Conservation (phyloP, 1,139 yeast genomes). For the Kodamaea sp. region DNA sequence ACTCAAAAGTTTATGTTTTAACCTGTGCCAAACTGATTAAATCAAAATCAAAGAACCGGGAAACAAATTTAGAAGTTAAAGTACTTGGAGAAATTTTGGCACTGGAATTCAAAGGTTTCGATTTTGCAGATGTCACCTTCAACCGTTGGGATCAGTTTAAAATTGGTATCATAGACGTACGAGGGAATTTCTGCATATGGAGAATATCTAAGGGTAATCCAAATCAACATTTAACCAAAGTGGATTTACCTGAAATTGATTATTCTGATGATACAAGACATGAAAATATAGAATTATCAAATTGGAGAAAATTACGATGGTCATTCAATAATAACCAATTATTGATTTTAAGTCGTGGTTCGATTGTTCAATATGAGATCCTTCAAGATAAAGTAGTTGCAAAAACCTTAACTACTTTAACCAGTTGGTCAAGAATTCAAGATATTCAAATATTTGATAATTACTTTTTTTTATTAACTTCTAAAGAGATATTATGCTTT, state of each 20-base stretch:
- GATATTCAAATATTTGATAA: constrained; percentile 35
- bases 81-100: constrained; percentile 23
- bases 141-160: constrained; percentile 36
- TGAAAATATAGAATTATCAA: constrained; percentile 51
- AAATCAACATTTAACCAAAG: background rate
- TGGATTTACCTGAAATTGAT: background rate
- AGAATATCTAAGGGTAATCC: constrained; percentile 14
- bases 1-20: constrained; percentile 24
- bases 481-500: constrained; percentile 57
- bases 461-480: constrained; percentile 49
- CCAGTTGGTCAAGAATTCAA: constrained; percentile 53
- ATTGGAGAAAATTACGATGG: constrained; percentile 54
- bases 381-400: constrained; percentile 11
- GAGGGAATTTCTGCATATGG: constrained; percentile 51
- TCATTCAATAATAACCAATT: constrained; percentile 28
- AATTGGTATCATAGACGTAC: constrained; percentile 47
- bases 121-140: constrained; percentile 46
- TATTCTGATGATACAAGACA: constrained; percentile 20
- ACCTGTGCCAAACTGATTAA: constrained; percentile 13
- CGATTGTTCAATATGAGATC: constrained; percentile 32
- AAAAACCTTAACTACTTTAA: constrained; percentile 43
- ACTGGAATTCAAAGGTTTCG: constrained; percentile 23
- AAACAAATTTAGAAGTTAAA: constrained; percentile 12
- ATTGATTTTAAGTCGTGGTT: constrained; percentile 44
- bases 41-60: background rate